Evolutionary conservation across 495 filamentous ascomycete species (phyloP).

Genomic region (Cercophora samala): DNA sequence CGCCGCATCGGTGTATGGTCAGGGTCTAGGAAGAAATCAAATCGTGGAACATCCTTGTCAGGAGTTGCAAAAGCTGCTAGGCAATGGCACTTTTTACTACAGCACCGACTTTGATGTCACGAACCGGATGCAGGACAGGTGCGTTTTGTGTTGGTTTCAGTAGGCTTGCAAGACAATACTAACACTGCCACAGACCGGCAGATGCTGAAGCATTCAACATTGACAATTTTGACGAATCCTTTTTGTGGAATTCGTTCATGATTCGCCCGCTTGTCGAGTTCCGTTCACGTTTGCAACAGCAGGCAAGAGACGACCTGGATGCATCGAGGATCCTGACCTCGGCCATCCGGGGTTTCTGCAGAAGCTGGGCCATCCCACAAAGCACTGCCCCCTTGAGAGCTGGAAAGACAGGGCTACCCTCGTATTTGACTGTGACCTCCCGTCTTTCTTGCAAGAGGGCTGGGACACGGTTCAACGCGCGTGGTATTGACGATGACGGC

Average conservation of each 20-base stretch:
- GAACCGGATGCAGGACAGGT: constrained; percentile 89
- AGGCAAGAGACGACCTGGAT: constrained; percentile 74
- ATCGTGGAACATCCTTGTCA: constrained; percentile 80
- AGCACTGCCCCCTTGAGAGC: constrained; percentile 50
- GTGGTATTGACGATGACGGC: constrained; percentile 95
- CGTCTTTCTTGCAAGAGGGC: constrained; percentile 87
- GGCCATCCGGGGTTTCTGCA: constrained; percentile 88
- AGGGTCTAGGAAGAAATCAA: constrained; percentile 61
- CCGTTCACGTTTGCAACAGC: constrained; percentile 68
- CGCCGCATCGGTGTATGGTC: constrained; percentile 51
- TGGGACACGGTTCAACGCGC: constrained; percentile 91
- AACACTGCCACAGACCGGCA: constrained; percentile 40
- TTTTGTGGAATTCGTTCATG: constrained; percentile 98
- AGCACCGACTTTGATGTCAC: constrained; percentile 96
- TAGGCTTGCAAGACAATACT: constrained; percentile 9
- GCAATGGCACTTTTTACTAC: constrained; percentile 97
- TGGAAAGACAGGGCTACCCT: constrained; percentile 69
- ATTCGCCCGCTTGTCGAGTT: constrained; percentile 88
- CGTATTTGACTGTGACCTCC: constrained; percentile 82
- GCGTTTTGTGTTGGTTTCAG: constrained; percentile 1
- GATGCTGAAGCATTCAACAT: constrained; percentile 67
- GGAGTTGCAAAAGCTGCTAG: constrained; percentile 83
- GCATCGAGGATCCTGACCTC: constrained; percentile 84
- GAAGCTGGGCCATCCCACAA: constrained; percentile 75
- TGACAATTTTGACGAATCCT: constrained; percentile 79